A percentile compares a stretch with the other conserved stretches of the same genome.
phyloP scores from a whole-genome alignment of 805 yeast species.

The Metschnikowia vanudenii region DNA sequence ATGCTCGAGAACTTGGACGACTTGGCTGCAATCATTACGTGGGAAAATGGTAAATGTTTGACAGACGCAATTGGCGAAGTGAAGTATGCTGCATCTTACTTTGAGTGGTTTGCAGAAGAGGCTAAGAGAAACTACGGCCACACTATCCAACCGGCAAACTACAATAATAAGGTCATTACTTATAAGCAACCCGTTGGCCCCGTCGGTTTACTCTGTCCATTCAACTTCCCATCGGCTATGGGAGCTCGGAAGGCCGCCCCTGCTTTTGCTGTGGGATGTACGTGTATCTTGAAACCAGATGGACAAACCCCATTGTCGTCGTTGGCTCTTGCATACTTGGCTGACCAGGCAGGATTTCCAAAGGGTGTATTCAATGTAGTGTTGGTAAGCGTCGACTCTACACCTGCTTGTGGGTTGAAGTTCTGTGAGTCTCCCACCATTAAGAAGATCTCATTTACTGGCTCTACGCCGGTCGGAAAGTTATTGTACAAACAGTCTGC shows the following conservation, averaged over 20 bases:
- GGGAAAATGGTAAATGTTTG: conserved; percentile 61
- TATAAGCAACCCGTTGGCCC: conserved; percentile 62
- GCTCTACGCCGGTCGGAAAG: conserved; percentile 74
- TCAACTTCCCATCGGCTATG: conserved; percentile 70
- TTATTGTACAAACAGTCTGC: conserved; percentile 60
- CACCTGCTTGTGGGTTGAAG: conserved; percentile 53
- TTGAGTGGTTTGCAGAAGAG: conserved; percentile 51
- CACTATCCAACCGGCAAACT: conserved; percentile 54
- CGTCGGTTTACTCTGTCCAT: conserved; percentile 62
- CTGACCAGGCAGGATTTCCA: conserved; percentile 61
- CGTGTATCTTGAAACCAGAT: conserved; percentile 60
- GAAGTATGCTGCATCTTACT: conserved; percentile 54
- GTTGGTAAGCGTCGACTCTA: conserved; percentile 44
- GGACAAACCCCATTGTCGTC: conserved; percentile 61
- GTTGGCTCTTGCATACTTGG: conserved; percentile 53
- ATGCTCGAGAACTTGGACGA: conserved; percentile 58
- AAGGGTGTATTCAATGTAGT: conserved; percentile 55
- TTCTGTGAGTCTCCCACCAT: conserved; percentile 53
- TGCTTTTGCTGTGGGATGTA: conserved; percentile 65
- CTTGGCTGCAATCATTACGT: conserved; percentile 52
- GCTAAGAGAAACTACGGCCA: conserved; percentile 56
- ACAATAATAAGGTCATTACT: conserved; percentile 51
- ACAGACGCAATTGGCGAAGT: conserved; percentile 56
- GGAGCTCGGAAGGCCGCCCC: conserved; percentile 65
- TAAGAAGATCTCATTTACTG: conserved; percentile 72